Percentiles rank a stretch among this genome's conserved stretches.
phyloP scores from a whole-genome alignment of 2,329 filamentous ascomycete species.

The Clarireedia hainanense region DNA sequence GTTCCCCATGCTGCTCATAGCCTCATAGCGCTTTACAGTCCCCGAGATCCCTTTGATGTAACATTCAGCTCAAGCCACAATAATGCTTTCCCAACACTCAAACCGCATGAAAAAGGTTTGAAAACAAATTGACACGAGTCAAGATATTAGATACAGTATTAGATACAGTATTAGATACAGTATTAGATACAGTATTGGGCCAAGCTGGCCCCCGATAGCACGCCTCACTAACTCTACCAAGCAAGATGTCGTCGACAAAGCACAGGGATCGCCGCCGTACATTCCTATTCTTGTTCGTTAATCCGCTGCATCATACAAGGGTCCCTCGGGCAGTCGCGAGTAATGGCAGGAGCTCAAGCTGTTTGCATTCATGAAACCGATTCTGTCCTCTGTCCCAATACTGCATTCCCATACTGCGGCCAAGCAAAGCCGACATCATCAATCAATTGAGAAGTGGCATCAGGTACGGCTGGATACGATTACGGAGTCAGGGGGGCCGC shows the following conservation, averaged over 20 bases:
- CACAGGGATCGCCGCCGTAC: background rate
- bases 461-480: no score
- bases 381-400: background rate
- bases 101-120: no score
- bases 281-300: background rate
- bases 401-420: background rate
- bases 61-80: background rate
- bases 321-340: background rate
- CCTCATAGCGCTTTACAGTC: no score
- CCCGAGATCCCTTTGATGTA: no score
- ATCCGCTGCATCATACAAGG: background rate
- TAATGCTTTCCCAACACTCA: background rate
- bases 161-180: no score
- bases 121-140: background rate
- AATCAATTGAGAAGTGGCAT: no score
- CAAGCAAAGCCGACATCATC: background rate
- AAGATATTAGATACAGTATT: background rate
- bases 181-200: no score
- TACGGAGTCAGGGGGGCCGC: background rate
- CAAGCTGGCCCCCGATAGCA: background rate
- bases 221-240: background rate
- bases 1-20: no score
- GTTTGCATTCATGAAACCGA: no score
- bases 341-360: no score
- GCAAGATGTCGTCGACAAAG: background rate